Evolutionary conservation across 163 green algal genomes (phyloP).

Genomic region (Chlorella variabilis): DNA sequence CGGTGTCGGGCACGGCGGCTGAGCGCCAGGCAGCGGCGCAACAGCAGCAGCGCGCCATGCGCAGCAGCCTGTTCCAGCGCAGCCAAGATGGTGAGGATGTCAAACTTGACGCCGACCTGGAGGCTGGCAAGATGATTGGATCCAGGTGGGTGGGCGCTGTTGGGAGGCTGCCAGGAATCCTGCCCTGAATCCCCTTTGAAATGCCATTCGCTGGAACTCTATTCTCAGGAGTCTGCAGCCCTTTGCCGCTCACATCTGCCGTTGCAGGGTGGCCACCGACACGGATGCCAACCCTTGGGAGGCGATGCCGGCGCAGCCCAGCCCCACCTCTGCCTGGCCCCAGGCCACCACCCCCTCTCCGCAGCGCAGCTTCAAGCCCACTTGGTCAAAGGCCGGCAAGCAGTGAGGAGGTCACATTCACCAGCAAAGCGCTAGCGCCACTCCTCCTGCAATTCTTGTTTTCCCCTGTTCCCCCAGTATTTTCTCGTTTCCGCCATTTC

Average conservation of each 20-base stretch:
- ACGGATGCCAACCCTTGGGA: neutral
- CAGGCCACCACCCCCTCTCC: neutral
- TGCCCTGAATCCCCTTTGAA: too few species aligned
- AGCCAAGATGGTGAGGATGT: neutral
- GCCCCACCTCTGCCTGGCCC: constrained; percentile 22
- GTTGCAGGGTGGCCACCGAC: constrained; percentile 11
- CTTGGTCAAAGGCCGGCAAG: constrained; percentile 28
- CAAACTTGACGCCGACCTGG: constrained; percentile 28
- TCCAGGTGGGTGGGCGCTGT: constrained; percentile 4
- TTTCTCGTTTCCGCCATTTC: too few species aligned
- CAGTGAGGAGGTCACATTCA: neutral
- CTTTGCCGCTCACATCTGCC: neutral
- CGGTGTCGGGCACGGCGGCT: constrained; percentile 18
- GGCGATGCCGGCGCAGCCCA: neutral
- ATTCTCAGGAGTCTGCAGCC: too few species aligned
- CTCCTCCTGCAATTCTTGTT: too few species aligned
- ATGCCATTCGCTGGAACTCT: too few species aligned
- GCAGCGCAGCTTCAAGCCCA: constrained; percentile 32
- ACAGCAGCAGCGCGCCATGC: constrained; percentile 16
- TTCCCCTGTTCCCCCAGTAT: too few species aligned
- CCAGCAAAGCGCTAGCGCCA: too few species aligned
- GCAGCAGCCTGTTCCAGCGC: constrained; percentile 25
- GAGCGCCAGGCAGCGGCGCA: constrained; percentile 2
- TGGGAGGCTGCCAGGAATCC: too few species aligned
- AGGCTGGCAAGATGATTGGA: constrained; percentile 29